Base-by-base conservation (phyloP, 495 filamentous ascomycete genomes). In the Annulohypoxylon stygium region DNA sequence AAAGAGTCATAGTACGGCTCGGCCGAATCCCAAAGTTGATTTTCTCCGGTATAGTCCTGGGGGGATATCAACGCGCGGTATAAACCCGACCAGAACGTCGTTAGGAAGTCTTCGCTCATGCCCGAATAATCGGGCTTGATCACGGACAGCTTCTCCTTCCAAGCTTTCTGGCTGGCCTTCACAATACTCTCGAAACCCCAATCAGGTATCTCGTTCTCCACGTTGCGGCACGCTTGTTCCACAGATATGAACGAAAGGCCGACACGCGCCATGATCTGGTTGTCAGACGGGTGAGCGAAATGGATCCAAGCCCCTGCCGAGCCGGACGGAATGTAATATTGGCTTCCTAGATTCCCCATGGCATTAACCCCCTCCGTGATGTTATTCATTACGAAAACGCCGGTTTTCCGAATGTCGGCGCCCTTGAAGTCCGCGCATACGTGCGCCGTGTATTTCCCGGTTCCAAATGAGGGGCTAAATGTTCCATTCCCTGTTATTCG, bases 1-100 rank as follows among this genome's bases (percentile, higher is more conserved):
- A 88, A 93, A 55, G 81, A 90, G 71, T 93, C 91, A 69, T 88
- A 93, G 66, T 93, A 93, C n/a, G 91, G 91, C 76, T 93, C 91
- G 0, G 82, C 80, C 18, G 88, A 91, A 20, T 89, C 73, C 91
- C 91, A 93, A 2, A 91, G 78, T 39, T 86, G 90, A 51, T 93
- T 93, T 73, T 93, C 91, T 0, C 90, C 90, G 0, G 91, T 93
- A 70, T 92, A 92, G 62, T 93, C 90, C 78, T 93, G 91, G 7
- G 91, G 91, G 16, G 85, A 89, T 36, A 92, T 84, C 80, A 92
- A 78, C 2, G 88, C 84, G 18, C 91, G 83, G 73, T 93, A 93
- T 4, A 89, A 72, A 1, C 89, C 91, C 23, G 89, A 92, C 88
- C 88, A 93, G 72, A 92, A 92, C 7, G 85, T 86, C 6, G 81